A percentile compares a stretch with the other conserved stretches of the same genome.
These are phyloP conservation scores for Dendrobium huoshanense DNA, from an alignment of 106 monocot genomes.

Conservation along the genomic window DNA sequence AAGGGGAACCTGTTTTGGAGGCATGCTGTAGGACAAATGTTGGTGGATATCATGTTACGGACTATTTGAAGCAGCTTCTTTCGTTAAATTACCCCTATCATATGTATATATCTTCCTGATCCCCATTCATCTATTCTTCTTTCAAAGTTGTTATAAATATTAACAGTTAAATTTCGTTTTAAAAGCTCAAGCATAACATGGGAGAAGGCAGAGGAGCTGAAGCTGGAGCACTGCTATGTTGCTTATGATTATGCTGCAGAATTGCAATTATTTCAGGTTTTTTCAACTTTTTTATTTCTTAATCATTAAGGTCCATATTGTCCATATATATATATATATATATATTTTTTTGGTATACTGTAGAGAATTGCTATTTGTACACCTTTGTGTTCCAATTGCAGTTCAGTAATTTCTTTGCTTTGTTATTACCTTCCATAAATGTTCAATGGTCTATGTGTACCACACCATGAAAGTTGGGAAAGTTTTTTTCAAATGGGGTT, in stretches of 20 bases:
- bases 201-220: constrained; percentile 92
- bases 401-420: neutral
- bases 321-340: no score
- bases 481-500: neutral
- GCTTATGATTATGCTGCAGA: constrained; percentile 72
- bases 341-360: neutral
- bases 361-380: neutral
- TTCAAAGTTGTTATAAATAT: neutral
- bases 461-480: neutral
- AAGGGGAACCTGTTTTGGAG: constrained; percentile 71
- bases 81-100: constrained; percentile 93
- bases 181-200: constrained; percentile 73
- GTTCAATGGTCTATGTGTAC: neutral
- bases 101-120: constrained; percentile 30
- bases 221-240: constrained; percentile 86
- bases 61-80: constrained; percentile 94
- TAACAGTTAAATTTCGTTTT: constrained; percentile 6
- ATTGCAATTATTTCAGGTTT: constrained; percentile 86
- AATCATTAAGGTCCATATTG: neutral
- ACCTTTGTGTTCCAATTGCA: neutral
- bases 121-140: neutral
- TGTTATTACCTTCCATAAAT: neutral
- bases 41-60: constrained; percentile 86
- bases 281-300: neutral
- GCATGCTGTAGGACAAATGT: constrained; percentile 80